Percentiles rank a stretch among this genome's conserved stretches.
phyloP scores from a whole-genome alignment of 1,284 basidiomycete species.

The Cryptococcus maquisensis region DNA sequence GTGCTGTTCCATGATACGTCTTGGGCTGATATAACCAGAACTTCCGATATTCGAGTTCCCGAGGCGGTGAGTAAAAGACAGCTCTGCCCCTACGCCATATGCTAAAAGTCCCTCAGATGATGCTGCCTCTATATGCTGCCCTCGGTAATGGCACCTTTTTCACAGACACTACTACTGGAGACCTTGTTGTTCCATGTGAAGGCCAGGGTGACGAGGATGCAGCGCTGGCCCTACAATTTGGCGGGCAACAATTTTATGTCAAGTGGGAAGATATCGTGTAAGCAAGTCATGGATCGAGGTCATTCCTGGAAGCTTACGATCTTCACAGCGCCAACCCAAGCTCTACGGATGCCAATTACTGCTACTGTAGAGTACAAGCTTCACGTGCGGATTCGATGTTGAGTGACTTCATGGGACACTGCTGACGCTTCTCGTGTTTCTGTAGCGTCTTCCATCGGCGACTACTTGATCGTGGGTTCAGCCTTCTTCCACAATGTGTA shows the following conservation, averaged over 20 bases:
- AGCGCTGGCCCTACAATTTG: constrained; percentile 8
- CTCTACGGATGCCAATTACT: background rate
- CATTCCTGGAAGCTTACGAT: background rate
- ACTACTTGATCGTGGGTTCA: constrained; percentile 7
- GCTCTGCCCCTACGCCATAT: background rate
- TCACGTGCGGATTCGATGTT: background rate
- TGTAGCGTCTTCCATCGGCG: background rate
- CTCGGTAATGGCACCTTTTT: constrained; percentile 1
- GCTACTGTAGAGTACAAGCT: constrained; percentile 2
- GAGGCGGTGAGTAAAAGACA: constrained; percentile 9
- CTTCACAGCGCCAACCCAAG: constrained; percentile 3
- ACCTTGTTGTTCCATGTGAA: constrained; percentile 9
- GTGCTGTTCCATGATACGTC: background rate
- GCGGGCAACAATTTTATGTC: constrained; percentile 5
- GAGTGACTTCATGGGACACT: background rate
- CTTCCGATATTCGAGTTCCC: constrained; percentile 6
- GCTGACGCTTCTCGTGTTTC: background rate
- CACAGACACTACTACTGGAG: constrained; percentile 1
- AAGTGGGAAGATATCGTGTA: constrained; percentile 14
- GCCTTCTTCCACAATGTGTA: constrained; percentile 14
- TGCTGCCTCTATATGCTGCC: constrained; percentile 8
- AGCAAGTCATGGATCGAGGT: background rate
- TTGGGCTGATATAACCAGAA: background rate
- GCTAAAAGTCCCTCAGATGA: constrained; percentile 4
- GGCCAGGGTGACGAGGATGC: constrained; percentile 1